Percentiles rank a stretch among this genome's conserved stretches.
phyloP scores from a whole-genome alignment of 2,329 filamentous ascomycete species.

The Colletotrichum tamarilloi region DNA sequence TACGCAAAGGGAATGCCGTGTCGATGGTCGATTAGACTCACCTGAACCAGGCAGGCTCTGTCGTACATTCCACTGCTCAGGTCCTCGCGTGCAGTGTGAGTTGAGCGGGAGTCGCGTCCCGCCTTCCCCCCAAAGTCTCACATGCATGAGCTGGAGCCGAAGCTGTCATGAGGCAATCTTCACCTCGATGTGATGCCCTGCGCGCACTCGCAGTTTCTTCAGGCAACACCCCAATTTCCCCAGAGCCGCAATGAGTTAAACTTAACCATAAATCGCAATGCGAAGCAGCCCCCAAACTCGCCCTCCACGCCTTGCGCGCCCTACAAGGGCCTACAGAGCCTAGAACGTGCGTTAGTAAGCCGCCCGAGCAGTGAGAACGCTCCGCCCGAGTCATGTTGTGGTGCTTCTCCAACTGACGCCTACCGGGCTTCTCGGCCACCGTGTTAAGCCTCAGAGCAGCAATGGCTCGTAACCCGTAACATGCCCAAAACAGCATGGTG shows the following conservation, averaged over 20 bases:
- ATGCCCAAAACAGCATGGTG: constrained; percentile 12
- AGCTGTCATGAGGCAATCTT: not conserved
- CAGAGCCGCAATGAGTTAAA: not conserved
- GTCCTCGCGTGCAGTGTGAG: not conserved
- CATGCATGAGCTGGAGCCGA: no score
- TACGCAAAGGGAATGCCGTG: no score
- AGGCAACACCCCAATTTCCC: not conserved
- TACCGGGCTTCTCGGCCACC: constrained; percentile 21
- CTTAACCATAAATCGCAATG: constrained; percentile 7
- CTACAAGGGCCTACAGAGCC: not conserved
- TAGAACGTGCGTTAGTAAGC: constrained; percentile 1
- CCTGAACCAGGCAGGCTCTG: not conserved
- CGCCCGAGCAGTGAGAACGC: not conserved
- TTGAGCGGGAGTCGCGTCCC: no score
- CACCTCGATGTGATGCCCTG: not conserved
- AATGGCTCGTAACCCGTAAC: constrained; percentile 10
- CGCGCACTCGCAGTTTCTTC: not conserved
- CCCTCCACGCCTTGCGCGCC: not conserved
- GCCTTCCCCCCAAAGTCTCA: not conserved
- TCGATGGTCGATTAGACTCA: not conserved
- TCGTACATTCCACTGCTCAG: not conserved
- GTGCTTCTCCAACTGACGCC: not conserved
- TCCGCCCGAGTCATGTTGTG: not conserved
- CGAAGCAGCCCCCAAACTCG: not conserved
- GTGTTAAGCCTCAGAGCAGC: not conserved